Evolutionary conservation across 768 basidiomycete genomes (phyloP).

Genomic region (Leucogyrophana mollusca): DNA sequence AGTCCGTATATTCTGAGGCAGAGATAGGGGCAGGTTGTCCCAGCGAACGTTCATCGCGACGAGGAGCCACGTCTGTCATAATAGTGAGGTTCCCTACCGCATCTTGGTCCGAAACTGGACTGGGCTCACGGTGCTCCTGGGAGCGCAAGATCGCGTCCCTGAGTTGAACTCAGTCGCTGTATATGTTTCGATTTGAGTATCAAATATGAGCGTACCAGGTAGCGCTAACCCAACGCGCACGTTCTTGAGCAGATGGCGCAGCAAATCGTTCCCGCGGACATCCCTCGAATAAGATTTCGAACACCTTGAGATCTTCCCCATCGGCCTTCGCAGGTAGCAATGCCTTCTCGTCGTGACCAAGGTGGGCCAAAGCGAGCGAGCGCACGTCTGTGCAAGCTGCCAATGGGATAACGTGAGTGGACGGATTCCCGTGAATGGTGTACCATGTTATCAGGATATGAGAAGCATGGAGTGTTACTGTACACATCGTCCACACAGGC

Average conservation of each 20-base stretch:
- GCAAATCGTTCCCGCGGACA: constrained; percentile 59
- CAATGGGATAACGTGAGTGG: constrained; percentile 47
- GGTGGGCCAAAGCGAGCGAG: constrained; percentile 45
- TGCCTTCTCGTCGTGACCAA: constrained; percentile 43
- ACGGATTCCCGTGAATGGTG: constrained; percentile 38
- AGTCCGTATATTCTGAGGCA: constrained; percentile 16
- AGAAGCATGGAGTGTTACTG: constrained; percentile 32
- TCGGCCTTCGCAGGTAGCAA: constrained; percentile 37
- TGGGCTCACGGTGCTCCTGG: constrained; percentile 18
- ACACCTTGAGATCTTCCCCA: constrained; percentile 49
- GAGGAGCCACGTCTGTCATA: constrained; percentile 12
- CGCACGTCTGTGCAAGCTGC: constrained; percentile 60
- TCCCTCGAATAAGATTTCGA: constrained; percentile 64
- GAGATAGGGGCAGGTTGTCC: constrained; percentile 8
- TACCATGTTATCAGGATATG: constrained; percentile 50
- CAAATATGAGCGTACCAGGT: constrained; percentile 52
- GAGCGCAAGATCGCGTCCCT: constrained; percentile 61
- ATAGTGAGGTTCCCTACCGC: constrained; percentile 10
- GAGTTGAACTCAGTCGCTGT: constrained; percentile 2
- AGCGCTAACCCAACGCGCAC: constrained; percentile 73
- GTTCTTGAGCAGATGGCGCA: constrained; percentile 54
- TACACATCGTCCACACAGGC: constrained; percentile 52
- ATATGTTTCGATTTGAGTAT: neutral
- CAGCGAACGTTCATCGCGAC: neutral
- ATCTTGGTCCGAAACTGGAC: neutral